Conservation (phyloP, 2,329 filamentous ascomycete species). For the Aspergillus versicolor region DNA sequence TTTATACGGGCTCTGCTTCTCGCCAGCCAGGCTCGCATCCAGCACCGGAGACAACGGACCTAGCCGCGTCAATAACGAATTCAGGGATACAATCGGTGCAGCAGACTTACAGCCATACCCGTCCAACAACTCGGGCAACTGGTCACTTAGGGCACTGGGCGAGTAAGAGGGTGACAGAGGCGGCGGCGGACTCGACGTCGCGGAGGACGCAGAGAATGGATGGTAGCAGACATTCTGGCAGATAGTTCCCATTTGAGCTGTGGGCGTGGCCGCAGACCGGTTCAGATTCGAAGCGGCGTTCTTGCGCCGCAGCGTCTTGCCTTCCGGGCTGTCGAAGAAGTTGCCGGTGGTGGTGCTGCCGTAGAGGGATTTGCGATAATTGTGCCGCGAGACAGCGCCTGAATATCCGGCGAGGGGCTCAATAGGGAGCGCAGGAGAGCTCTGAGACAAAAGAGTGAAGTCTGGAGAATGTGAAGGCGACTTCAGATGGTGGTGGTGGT, state of each 20-base stretch:
- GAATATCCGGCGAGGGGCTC: slow-evolving; percentile 9
- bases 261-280: slow-evolving; percentile 1
- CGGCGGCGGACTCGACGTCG: slow-evolving; percentile 35
- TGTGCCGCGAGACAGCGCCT: slow-evolving; percentile 30
- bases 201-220: slow-evolving; percentile 20
- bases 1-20: slow-evolving; percentile 14
- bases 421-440: slow-evolving; percentile 5
- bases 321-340: slow-evolving; percentile 22
- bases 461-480: not conserved
- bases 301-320: slow-evolving; percentile 34
- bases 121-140: slow-evolving; percentile 27
- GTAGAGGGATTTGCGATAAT: slow-evolving; percentile 37
- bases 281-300: slow-evolving; percentile 34
- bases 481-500: slow-evolving; percentile 1
- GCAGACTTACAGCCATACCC: slow-evolving; percentile 20
- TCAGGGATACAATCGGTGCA: not conserved
- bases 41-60: slow-evolving; percentile 13
- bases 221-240: slow-evolving; percentile 16
- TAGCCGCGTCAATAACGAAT: slow-evolving; percentile 4
- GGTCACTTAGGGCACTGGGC: slow-evolving; percentile 33
- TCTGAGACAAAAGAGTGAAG: slow-evolving; percentile 1
- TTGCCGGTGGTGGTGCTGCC: slow-evolving; percentile 9
- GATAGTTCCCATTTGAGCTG: slow-evolving; percentile 9
- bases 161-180: slow-evolving; percentile 40
- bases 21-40: slow-evolving; percentile 3